Base-by-base conservation (phyloP, 257 asterid species). In the Penstemon eatonii region DNA sequence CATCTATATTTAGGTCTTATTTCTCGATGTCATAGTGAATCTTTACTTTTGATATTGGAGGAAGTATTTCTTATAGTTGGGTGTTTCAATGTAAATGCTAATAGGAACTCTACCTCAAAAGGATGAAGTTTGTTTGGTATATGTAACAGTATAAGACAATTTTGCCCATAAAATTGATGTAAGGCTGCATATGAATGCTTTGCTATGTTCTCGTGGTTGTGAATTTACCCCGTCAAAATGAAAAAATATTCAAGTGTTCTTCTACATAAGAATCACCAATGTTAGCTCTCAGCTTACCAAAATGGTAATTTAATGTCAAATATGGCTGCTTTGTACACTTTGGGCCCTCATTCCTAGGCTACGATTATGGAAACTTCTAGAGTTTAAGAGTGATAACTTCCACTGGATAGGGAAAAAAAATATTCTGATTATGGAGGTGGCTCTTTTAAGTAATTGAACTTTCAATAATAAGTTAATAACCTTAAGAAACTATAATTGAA, bases 291-390 rank as follows among this genome's bases (percentile, higher is more conserved):
- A 42, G 18, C 65, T 33, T 3, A 12, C 60, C 39, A 9, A 47
- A 66, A 15, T 49, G 53, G 40, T 46, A 63, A 33, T 7, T 33
- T 47, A 40, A 53, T 71, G 41, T 56, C 56, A 60, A 50, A 25
- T 25, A 25, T 25, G 33, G 33, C 2, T 25, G 33, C 33, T 25
- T 25, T 25, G 49, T 10, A 15, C 54, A 25, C 42, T 8, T 44
- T 25, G 33, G 33, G 56, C 7, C 59, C 69, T 37, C n/a, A 10
- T 15, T 40, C 6, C 40, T 0, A 9, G 25, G 38, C 11, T 12
- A 38, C 19, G n/a, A 4, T 12, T 33, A 44, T 43, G 54, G 45
- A 56, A 25, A 68, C 45, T 45, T 46, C 63, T 25, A 10, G 9
- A 63, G 41, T 7, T 56, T 9, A 37, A 51, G 18, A 25, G 33